Evolutionary conservation across 345 rosid genomes (phyloP).

Genomic region (Salix dunnii): DNA sequence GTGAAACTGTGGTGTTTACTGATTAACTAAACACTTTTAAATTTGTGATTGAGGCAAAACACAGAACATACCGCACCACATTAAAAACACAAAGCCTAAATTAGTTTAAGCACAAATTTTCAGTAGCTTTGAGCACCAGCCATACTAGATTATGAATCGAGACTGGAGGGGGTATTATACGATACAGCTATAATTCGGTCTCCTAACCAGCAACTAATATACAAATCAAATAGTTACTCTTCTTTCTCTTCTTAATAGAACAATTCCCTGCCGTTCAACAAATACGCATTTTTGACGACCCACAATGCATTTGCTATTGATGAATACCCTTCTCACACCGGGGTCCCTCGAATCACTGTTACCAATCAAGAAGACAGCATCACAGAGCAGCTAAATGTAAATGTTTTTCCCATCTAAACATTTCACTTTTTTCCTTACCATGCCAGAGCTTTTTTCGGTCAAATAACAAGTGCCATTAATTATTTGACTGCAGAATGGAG

Average conservation of each 20-base stretch:
- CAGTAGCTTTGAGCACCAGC: too few relatives aligned
- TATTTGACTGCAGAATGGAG: constrained; percentile 48
- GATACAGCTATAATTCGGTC: too few relatives aligned
- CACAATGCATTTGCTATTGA: constrained; percentile 64
- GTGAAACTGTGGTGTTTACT: too few relatives aligned
- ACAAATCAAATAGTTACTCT: too few relatives aligned
- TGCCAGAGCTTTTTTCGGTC: background rate
- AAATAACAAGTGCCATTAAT: background rate
- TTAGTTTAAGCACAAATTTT: too few relatives aligned
- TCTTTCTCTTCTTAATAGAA: constrained; percentile 29
- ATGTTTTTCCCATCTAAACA: background rate
- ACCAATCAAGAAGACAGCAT: constrained; percentile 67
- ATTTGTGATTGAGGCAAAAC: too few relatives aligned
- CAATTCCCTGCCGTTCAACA: constrained; percentile 64
- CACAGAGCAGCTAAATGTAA: constrained; percentile 56
- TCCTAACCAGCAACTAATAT: too few relatives aligned
- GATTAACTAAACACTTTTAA: too few relatives aligned
- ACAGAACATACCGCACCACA: too few relatives aligned
- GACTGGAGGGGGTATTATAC: too few relatives aligned
- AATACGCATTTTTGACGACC: constrained; percentile 64
- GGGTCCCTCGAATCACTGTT: constrained; percentile 44
- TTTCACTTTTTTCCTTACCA: background rate
- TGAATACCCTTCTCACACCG: constrained; percentile 33
- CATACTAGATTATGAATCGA: too few relatives aligned
- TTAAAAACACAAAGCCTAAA: too few relatives aligned